These are phyloP conservation scores for Aspergillus flavus DNA, from an alignment of 2,329 filamentous ascomycete genomes.

Conservation along the genomic window DNA sequence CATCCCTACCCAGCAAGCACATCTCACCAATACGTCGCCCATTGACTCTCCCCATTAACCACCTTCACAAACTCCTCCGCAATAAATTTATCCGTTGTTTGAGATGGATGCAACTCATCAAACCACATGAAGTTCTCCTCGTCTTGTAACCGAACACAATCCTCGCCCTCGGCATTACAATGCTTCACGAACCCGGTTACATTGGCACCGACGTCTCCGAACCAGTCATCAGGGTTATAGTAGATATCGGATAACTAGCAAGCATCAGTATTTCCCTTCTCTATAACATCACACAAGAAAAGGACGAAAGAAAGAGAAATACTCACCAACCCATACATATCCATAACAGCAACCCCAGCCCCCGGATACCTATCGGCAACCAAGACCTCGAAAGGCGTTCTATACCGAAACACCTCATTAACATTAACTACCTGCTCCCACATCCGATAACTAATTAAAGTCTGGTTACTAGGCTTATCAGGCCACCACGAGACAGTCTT, in stretches of 20 bases:
- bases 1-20: neutral
- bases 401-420: slow-evolving; percentile 56
- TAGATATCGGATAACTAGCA: slow-evolving; percentile 59
- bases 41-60: slow-evolving; percentile 49
- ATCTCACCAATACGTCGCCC: slow-evolving; percentile 29
- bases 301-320: neutral
- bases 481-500: slow-evolving; percentile 50
- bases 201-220: slow-evolving; percentile 65
- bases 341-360: slow-evolving; percentile 66
- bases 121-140: slow-evolving; percentile 67
- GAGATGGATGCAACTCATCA: slow-evolving; percentile 72
- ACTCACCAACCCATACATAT: slow-evolving; percentile 63
- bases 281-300: neutral
- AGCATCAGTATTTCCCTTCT: neutral
- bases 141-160: slow-evolving; percentile 42
- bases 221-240: slow-evolving; percentile 60
- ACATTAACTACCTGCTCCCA: slow-evolving; percentile 52
- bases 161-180: slow-evolving; percentile 49
- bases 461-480: slow-evolving; percentile 53
- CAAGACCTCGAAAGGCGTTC: slow-evolving; percentile 51
- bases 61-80: slow-evolving; percentile 60
- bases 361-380: slow-evolving; percentile 51
- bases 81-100: slow-evolving; percentile 62
- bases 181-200: slow-evolving; percentile 60
- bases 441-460: slow-evolving; percentile 55